phyloP scores from a whole-genome alignment of 2,329 filamentous ascomycete species.

The Botryotinia calthae region DNA sequence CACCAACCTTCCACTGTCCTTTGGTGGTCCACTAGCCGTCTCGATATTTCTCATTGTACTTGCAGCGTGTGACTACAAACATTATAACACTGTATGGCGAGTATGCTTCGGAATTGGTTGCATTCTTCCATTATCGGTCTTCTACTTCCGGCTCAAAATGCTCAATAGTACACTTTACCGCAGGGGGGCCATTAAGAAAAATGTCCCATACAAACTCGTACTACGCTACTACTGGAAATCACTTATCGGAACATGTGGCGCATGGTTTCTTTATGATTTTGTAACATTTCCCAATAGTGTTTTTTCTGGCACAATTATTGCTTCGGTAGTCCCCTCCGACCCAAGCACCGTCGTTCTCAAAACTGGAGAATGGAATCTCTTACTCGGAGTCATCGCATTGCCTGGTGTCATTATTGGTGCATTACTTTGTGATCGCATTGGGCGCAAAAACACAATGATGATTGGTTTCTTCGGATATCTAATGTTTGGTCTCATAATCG shows the following conservation, averaged over 20 bases:
- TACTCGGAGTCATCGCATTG: constrained; percentile 46
- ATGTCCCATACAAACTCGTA: constrained; percentile 50
- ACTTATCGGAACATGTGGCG: constrained; percentile 50
- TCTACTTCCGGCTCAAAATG: constrained; percentile 55
- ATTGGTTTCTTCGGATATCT: constrained; percentile 50
- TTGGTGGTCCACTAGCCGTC: constrained; percentile 44
- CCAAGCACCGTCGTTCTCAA: constrained; percentile 37
- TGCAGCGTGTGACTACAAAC: constrained; percentile 39
- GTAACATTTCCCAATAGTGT: constrained; percentile 45
- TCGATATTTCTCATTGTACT: constrained; percentile 49
- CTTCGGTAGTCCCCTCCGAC: constrained; percentile 41
- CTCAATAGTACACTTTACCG: constrained; percentile 51
- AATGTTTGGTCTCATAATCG: constrained; percentile 52
- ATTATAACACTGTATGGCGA: constrained; percentile 46
- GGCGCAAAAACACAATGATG: constrained; percentile 51
- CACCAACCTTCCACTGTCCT: constrained; percentile 45
- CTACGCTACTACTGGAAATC: constrained; percentile 54
- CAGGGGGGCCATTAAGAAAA: constrained; percentile 51
- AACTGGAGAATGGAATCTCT: constrained; percentile 50
- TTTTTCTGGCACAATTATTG: constrained; percentile 46
- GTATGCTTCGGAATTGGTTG: constrained; percentile 50
- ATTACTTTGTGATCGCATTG: constrained; percentile 47
- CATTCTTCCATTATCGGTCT: constrained; percentile 51
- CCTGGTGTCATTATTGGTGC: constrained; percentile 52
- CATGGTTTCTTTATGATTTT: constrained; percentile 54